These are phyloP conservation scores for Borealophlyctis nickersoniae DNA, from an alignment of 192 early-diverging fungal species.

Conservation along the genomic window DNA sequence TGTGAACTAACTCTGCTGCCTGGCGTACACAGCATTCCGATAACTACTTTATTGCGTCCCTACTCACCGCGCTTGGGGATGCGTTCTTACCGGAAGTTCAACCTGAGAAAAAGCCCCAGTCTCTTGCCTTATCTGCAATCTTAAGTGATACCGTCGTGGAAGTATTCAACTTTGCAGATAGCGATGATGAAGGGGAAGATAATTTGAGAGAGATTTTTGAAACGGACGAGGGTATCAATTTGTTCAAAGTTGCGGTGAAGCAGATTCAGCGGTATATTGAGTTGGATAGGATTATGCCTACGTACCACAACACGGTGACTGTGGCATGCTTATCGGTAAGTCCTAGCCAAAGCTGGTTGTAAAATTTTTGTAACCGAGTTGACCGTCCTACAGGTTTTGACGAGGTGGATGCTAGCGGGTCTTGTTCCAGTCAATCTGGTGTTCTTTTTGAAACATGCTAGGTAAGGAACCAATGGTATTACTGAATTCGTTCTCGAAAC, in stretches of 20 bases:
- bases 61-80: slow-evolving; percentile 72
- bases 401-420: slow-evolving; percentile 66
- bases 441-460: slow-evolving; percentile 69
- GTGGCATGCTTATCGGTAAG: slow-evolving; percentile 72
- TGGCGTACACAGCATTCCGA: slow-evolving; percentile 64
- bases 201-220: no score
- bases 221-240: slow-evolving; percentile 12
- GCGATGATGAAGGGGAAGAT: neutral
- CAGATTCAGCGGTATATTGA: slow-evolving; percentile 80
- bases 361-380: slow-evolving; percentile 7
- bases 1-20: no score
- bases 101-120: no score
- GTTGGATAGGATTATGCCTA: slow-evolving; percentile 78
- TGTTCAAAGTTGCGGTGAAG: slow-evolving; percentile 51
- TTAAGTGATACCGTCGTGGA: slow-evolving; percentile 35
- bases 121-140: no score
- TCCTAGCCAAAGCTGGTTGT: slow-evolving; percentile 20
- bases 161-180: slow-evolving; percentile 29
- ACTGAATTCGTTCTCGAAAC: neutral
- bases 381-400: slow-evolving; percentile 40
- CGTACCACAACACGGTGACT: slow-evolving; percentile 83
- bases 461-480: slow-evolving; percentile 35
- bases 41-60: slow-evolving; percentile 67
- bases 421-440: slow-evolving; percentile 63
- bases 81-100: slow-evolving; percentile 53